A percentile compares a stretch with the other conserved stretches of the same genome.
phyloP scores from a whole-genome alignment of 306 rosid species.

The Malus fusca region DNA sequence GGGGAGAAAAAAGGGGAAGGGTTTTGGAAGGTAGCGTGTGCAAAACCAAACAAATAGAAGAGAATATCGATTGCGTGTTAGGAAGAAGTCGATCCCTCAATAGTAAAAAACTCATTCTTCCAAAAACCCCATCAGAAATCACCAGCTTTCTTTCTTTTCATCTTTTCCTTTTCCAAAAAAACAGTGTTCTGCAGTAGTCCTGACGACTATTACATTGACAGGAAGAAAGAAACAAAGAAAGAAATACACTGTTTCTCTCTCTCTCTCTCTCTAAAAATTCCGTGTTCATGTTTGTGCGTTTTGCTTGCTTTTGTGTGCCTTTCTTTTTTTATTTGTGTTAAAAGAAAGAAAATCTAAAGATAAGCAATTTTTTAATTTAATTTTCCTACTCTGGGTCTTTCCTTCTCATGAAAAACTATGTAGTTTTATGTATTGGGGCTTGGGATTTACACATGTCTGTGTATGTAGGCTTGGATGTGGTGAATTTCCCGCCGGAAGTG shows the following conservation, averaged over 20 bases:
- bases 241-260: conserved; percentile 8
- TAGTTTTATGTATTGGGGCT: background rate
- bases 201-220: conserved; percentile 39
- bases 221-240: conserved; percentile 16
- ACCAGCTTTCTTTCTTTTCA: conserved; percentile 11
- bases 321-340: background rate
- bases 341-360: background rate
- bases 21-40: conserved; percentile 29
- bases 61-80: conserved; percentile 56
- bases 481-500: conserved; percentile 62
- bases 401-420: background rate
- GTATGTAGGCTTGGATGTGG: conserved; percentile 56
- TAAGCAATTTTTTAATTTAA: background rate
- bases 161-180: conserved; percentile 30
- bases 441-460: background rate
- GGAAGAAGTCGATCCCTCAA: conserved; percentile 9
- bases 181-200: conserved; percentile 48
- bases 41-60: conserved; percentile 7
- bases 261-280: conserved; percentile 3
- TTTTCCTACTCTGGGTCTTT: background rate
- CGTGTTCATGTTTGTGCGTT: conserved; percentile 13
- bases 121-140: background rate
- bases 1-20: background rate
- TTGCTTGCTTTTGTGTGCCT: background rate
- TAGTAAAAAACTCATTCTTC: background rate